A percentile compares a stretch with the other conserved stretches of the same genome.
Evolutionary conservation across 768 basidiomycete species (phyloP).

Genomic region (Agaricus sinodeliciosus): DNA sequence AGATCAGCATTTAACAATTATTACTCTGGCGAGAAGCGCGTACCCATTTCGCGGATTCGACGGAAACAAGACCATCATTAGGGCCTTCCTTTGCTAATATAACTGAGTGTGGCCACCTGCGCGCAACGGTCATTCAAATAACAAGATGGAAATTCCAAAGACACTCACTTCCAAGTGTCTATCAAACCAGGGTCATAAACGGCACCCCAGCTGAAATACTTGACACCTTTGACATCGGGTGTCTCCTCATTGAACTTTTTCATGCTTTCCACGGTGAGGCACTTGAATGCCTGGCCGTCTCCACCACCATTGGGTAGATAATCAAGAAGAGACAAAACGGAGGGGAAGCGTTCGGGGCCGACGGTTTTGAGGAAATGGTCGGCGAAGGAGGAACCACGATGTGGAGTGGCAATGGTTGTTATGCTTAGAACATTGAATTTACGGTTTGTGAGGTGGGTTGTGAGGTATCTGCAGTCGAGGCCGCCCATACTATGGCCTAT

Average conservation of each 20-base stretch:
- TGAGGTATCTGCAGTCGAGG: slow-evolving; percentile 87
- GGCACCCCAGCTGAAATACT: slow-evolving; percentile 96
- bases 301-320: slow-evolving; percentile 89
- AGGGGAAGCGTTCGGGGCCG: slow-evolving; percentile 61
- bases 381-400: slow-evolving; percentile 90
- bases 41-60: slow-evolving; percentile 83
- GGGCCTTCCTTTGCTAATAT: slow-evolving; percentile 84
- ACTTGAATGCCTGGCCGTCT: slow-evolving; percentile 91
- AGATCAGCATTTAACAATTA: neutral
- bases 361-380: slow-evolving; percentile 79
- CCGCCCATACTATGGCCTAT: slow-evolving; percentile 84
- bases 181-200: slow-evolving; percentile 82
- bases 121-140: slow-evolving; percentile 12
- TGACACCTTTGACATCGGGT: slow-evolving; percentile 69
- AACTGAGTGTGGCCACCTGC: slow-evolving; percentile 68
- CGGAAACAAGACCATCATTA: slow-evolving; percentile 91
- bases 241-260: slow-evolving; percentile 81
- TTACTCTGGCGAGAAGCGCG: too few species aligned
- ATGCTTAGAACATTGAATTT: slow-evolving; percentile 80
- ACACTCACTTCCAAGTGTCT: slow-evolving; percentile 73
- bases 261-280: slow-evolving; percentile 83
- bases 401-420: slow-evolving; percentile 93
- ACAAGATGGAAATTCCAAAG: neutral
- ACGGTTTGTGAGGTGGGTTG: slow-evolving; percentile 66
- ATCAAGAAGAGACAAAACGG: slow-evolving; percentile 69